Conservation (phyloP, 768 basidiomycete genomes). For the Saitozyma podzolica region DNA sequence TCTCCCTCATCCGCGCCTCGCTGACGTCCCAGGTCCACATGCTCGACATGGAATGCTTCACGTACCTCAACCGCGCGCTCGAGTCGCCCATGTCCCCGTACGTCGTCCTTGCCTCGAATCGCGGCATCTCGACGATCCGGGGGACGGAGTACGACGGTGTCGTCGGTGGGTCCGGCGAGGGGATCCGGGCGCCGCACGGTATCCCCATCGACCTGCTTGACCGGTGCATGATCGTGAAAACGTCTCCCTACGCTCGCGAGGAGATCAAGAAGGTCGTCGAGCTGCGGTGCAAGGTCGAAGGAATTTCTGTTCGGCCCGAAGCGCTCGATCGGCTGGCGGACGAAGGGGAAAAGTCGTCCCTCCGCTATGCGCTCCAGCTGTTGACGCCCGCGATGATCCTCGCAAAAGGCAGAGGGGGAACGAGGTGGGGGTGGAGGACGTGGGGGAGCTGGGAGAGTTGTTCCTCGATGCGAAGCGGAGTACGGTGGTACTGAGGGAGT, state of each 20-base stretch:
- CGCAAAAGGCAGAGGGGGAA: conserved; percentile 72
- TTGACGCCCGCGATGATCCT: conserved; percentile 89
- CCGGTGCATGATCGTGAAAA: conserved; percentile 93
- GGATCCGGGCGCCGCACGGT: conserved; percentile 88
- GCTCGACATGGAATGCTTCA: conserved; percentile 99
- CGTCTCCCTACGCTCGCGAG: conserved; percentile 74
- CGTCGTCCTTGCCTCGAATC: conserved; percentile 93
- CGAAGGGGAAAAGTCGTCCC: conserved; percentile 77
- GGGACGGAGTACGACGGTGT: conserved; percentile 66
- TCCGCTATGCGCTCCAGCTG: conserved; percentile 87
- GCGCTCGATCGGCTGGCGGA: conserved; percentile 77
- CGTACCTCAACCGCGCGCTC: conserved; percentile 91
- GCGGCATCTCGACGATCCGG: conserved; percentile 86
- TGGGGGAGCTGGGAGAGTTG: conserved; percentile 87
- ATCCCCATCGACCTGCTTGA: conserved; percentile 91
- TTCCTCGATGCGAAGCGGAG: conserved; percentile 84
- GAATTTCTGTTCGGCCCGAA: conserved; percentile 69
- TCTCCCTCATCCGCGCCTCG: no score
- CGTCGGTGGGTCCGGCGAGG: conserved; percentile 54
- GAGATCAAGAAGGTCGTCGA: conserved; percentile 85
- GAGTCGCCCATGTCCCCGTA: conserved; percentile 97
- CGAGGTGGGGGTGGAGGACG: conserved; percentile 83
- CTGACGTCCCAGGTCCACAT: conserved; percentile 79
- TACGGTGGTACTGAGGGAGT: conserved; percentile 39
- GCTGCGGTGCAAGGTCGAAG: conserved; percentile 81